phyloP scores from a whole-genome alignment of 169 alveolate species.

The Plasmodium malariae region DNA sequence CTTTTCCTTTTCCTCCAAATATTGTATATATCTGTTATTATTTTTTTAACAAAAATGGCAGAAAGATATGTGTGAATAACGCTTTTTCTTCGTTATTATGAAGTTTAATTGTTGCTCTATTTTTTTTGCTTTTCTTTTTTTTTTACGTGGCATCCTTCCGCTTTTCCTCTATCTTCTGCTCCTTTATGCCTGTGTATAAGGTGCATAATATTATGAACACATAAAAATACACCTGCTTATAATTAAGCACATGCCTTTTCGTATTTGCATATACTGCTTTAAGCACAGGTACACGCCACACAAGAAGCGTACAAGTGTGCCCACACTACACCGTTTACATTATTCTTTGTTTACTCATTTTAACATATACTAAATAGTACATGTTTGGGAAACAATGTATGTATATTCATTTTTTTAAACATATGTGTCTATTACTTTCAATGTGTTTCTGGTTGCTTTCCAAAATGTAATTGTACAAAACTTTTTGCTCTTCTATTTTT shows the following conservation, averaged over 20 bases:
- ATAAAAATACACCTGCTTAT: background rate
- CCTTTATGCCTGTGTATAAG: conserved; percentile 18
- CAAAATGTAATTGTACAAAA: conserved; percentile 33
- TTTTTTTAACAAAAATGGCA: conserved; percentile 7
- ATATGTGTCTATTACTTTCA: conserved; percentile 48
- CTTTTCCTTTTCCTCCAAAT: conserved; percentile 45
- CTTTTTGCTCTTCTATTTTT: conserved; percentile 35
- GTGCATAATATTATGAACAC: background rate
- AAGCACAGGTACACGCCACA: no score
- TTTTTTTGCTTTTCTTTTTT: background rate
- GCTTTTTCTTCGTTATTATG: background rate
- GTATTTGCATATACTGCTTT: no score
- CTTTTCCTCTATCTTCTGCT: conserved; percentile 44
- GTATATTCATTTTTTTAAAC: no score
- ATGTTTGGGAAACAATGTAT: no score
- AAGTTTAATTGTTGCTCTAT: background rate
- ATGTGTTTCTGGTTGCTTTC: conserved; percentile 56
- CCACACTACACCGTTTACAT: no score
- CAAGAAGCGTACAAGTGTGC: no score
- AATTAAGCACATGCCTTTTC: no score
- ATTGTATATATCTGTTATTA: conserved; percentile 25
- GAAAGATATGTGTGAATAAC: background rate
- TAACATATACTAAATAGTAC: no score
- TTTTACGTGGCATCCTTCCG: conserved; percentile 46
- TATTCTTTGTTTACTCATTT: no score